Conservation (phyloP, 1,139 yeast species). For the Geotrichum reessii region DNA sequence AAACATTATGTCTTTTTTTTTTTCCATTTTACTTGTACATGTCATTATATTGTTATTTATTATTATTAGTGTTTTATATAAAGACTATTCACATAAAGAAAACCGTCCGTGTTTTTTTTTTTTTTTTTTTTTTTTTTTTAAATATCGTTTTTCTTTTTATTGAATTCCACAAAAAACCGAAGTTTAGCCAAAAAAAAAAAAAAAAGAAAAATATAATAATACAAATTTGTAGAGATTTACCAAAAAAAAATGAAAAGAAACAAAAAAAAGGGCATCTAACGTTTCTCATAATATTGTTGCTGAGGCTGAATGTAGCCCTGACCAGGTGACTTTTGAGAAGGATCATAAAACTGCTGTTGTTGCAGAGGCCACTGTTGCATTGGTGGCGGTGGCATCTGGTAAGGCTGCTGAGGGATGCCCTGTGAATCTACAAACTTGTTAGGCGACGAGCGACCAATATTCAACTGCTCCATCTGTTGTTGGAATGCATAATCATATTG, state of each 20-base stretch:
- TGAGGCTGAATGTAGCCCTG: conserved; percentile 4
- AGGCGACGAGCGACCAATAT: conserved; percentile 13
- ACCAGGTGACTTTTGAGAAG: conserved; percentile 9
- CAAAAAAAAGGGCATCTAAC: conserved; percentile 1
- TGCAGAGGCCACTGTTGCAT: conserved; percentile 6
- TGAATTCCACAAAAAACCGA: neutral
- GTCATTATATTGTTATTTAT: no score
- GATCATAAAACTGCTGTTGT: conserved; percentile 10
- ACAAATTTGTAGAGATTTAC: neutral
- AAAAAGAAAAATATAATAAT: neutral
- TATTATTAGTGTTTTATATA: neutral
- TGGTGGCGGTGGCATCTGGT: neutral
- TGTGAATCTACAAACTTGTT: conserved; percentile 8
- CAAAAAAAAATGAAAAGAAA: neutral
- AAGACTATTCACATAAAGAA: neutral
- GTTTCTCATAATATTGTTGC: conserved; percentile 15
- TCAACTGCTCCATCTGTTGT: conserved; percentile 13
- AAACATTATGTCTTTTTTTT: no score
- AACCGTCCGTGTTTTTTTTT: neutral
- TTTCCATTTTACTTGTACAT: no score
- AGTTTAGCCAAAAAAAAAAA: neutral
- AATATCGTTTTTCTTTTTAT: neutral
- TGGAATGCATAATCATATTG: conserved; percentile 4
- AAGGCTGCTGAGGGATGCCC: neutral
- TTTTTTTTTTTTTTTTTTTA: conserved; percentile 1